Conservation (phyloP, 371 early-diverging fungal species). For the Mucor sp. region DNA sequence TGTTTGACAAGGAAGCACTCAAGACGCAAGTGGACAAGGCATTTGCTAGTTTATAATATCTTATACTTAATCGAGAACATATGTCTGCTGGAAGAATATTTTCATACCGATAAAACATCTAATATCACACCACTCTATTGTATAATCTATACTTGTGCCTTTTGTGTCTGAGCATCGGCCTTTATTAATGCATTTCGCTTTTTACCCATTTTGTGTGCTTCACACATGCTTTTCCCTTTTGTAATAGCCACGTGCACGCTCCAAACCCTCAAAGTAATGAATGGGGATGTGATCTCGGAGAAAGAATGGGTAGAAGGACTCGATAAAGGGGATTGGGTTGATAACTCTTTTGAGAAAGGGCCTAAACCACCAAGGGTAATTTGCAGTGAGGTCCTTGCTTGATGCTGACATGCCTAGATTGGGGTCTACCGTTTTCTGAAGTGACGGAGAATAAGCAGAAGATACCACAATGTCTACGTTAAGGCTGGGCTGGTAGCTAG, state of each 20-base stretch:
- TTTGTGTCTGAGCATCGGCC: background rate
- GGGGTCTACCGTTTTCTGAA: background rate
- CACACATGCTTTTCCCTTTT: constrained; percentile 6
- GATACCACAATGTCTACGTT: constrained; percentile 12
- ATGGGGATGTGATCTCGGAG: constrained; percentile 35
- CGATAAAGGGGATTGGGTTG: constrained; percentile 29
- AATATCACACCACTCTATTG: background rate
- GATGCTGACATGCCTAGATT: background rate
- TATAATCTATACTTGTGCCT: too few relatives aligned
- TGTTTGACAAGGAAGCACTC: constrained; percentile 44
- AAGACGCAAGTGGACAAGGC: constrained; percentile 41
- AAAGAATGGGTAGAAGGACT: constrained; percentile 33
- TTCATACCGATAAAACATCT: background rate
- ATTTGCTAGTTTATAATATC: constrained; percentile 10
- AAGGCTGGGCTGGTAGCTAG: constrained; percentile 25
- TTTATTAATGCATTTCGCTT: background rate
- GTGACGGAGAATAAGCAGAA: background rate
- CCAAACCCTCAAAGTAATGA: constrained; percentile 30
- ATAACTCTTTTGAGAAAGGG: background rate
- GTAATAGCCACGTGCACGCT: constrained; percentile 22
- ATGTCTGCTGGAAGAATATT: background rate
- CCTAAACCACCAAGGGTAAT: constrained; percentile 10
- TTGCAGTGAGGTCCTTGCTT: background rate
- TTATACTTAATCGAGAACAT: background rate
- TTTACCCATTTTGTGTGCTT: constrained; percentile 3